Conservation (phyloP, 202 grass and related monocot genomes). For the Brachypodium distachyon region DNA sequence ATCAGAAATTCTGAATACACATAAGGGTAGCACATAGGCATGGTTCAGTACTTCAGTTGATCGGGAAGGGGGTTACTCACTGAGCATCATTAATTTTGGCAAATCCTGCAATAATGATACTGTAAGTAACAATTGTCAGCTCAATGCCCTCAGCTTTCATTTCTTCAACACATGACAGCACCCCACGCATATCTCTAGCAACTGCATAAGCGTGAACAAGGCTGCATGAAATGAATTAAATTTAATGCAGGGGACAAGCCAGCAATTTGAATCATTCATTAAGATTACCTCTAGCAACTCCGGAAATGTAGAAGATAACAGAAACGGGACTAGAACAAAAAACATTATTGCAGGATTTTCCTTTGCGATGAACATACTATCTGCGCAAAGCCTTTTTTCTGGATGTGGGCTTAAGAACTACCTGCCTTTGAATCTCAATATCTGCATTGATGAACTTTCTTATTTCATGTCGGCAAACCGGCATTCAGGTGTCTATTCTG, state of each 20-base stretch:
- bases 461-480: neutral
- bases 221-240: slow-evolving; percentile 98
- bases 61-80: slow-evolving; percentile 49
- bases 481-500: neutral
- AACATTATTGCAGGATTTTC: neutral
- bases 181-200: slow-evolving; percentile 96
- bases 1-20: neutral
- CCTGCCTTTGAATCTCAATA: neutral
- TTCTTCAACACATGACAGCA: slow-evolving; percentile 73
- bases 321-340: neutral
- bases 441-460: neutral
- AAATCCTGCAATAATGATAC: slow-evolving; percentile 89
- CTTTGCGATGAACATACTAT: neutral
- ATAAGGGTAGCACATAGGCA: neutral
- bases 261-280: neutral
- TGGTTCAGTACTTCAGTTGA: neutral
- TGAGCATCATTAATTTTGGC: slow-evolving; percentile 68
- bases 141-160: slow-evolving; percentile 87
- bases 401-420: neutral
- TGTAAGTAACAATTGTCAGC: slow-evolving; percentile 85
- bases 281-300: neutral
- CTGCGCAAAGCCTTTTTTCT: too few relatives aligned
- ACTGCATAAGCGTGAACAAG: slow-evolving; percentile 99
- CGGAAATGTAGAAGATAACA: neutral
- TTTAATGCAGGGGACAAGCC: slow-evolving; percentile 43